phyloP scores from a whole-genome alignment of 345 rosid species.

The thale cress (Arabidopsis thaliana) region TAIR10.1 NC_003075.7:14477001-14477500 shows the following conservation, averaged over 20 bases:
- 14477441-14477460: constrained; percentile 52
- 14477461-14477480: constrained; percentile 84
- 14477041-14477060: constrained; percentile 87
- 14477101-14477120: constrained; percentile 75
- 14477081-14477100: constrained; percentile 87
- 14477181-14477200: constrained; percentile 80
- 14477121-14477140: constrained; percentile 70
- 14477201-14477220: constrained; percentile 63
- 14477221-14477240: constrained; percentile 24
- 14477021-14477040: constrained; percentile 54
- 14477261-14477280: constrained; percentile 42
- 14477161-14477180: constrained; percentile 71
- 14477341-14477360: constrained; percentile 83
- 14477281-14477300: constrained; percentile 87
- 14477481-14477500: constrained; percentile 79
- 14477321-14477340: constrained; percentile 83
- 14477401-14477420: not conserved
- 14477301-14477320: constrained; percentile 72
- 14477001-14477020: not conserved
- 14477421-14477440: not conserved
- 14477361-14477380: constrained; percentile 91
- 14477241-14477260: not conserved
- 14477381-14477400: constrained; percentile 57
- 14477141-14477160: constrained; percentile 83
- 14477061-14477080: constrained; percentile 76